Evolutionary conservation across 345 rosid species (phyloP).

Genomic region (Murraya paniculata): DNA sequence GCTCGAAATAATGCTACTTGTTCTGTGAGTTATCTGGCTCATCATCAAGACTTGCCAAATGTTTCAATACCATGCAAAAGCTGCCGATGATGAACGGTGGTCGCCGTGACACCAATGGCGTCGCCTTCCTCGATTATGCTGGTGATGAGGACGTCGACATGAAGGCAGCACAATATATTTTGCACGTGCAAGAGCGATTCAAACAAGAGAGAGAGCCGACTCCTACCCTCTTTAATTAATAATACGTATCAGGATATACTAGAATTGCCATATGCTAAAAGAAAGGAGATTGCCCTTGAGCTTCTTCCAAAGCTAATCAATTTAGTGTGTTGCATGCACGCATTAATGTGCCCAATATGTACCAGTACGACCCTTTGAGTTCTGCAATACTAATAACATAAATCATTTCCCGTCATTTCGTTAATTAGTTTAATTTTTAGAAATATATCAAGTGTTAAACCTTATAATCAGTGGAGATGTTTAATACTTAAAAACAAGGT

Average conservation of each 20-base stretch:
- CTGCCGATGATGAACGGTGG: neutral
- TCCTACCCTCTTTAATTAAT: neutral
- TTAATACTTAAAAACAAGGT: no score
- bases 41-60: neutral
- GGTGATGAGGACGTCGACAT: conserved; percentile 46
- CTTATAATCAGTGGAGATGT: no score
- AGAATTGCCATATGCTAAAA: neutral
- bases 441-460: no score
- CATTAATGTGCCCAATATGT: no score
- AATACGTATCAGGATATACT: neutral
- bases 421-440: no score
- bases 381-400: no score
- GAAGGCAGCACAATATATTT: conserved; percentile 40
- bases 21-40: no score
- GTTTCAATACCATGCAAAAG: conserved; percentile 2
- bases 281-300: no score
- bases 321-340: no score
- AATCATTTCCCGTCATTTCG: no score
- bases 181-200: conserved; percentile 40
- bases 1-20: neutral
- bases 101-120: neutral
- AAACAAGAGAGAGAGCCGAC: conserved; percentile 23
- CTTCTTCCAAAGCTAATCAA: no score
- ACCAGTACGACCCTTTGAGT: no score
- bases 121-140: conserved; percentile 2